Conservation (phyloP, 2,329 filamentous ascomycete genomes). For the Acrodontium crateriforme region DNA sequence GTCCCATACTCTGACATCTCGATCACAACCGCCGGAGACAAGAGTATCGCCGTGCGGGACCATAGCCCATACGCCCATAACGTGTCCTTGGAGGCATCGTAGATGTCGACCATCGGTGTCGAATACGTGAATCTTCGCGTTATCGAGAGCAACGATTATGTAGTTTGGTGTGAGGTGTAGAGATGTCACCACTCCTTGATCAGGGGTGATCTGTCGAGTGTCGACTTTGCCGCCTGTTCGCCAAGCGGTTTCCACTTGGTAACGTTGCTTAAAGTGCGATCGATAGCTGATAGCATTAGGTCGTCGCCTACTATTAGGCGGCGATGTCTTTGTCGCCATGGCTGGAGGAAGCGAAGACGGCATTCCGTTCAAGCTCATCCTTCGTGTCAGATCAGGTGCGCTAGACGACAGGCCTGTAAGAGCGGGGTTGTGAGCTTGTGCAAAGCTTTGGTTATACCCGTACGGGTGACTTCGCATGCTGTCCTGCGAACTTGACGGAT, state of each 20-base stretch:
- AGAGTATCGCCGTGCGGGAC: constrained; percentile 92
- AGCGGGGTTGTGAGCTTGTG: constrained; percentile 14
- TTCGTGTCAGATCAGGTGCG: constrained; percentile 31
- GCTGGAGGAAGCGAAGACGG: constrained; percentile 13
- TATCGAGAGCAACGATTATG: constrained; percentile 94
- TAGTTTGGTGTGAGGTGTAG: constrained; percentile 89
- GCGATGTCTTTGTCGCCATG: constrained; percentile 14
- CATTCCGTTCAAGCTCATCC: constrained; percentile 11
- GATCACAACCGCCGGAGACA: constrained; percentile 90
- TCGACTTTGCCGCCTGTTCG: constrained; percentile 76
- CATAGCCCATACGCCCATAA: constrained; percentile 99
- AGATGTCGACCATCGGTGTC: constrained; percentile 80
- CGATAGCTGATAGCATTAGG: constrained; percentile 71
- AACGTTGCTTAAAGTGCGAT: constrained; percentile 94
- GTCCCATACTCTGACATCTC: constrained; percentile 95
- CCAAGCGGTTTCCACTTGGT: constrained; percentile 95
- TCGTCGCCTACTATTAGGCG: constrained; percentile 31
- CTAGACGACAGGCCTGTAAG: constrained; percentile 30
- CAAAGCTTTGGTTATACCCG: constrained; percentile 12
- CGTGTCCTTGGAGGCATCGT: constrained; percentile 81
- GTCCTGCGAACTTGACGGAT: constrained; percentile 10
- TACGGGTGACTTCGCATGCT: too few species aligned
- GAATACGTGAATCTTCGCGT: constrained; percentile 97
- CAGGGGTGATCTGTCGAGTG: constrained; percentile 79
- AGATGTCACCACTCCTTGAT: constrained; percentile 93